phyloP scores from a whole-genome alignment of 768 basidiomycete species.

The Suillus spraguei region DNA sequence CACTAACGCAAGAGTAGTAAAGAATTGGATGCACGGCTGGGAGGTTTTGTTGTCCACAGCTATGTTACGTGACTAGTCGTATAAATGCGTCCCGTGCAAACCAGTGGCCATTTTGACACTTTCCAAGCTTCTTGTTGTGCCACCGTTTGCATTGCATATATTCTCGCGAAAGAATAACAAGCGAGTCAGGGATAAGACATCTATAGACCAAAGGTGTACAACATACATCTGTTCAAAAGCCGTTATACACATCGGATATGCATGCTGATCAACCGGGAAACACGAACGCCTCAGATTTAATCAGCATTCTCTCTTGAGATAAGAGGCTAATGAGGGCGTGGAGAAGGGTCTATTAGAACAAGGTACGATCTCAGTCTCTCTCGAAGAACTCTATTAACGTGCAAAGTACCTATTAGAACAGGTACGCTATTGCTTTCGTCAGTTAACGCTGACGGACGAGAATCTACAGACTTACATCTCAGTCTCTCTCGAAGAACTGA shows the following conservation, averaged over 20 bases:
- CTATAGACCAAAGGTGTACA: neutral
- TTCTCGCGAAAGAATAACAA: neutral
- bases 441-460: too few species aligned
- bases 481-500: too few species aligned
- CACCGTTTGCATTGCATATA: neutral
- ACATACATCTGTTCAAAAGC: neutral
- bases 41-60: neutral
- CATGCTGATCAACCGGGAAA: neutral
- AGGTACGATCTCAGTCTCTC: too few species aligned
- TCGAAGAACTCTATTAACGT: too few species aligned
- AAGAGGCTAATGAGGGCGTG: too few species aligned
- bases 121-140: neutral
- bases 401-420: too few species aligned
- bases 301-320: too few species aligned
- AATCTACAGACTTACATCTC: too few species aligned
- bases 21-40: neutral
- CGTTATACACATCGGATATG: conserved; percentile 1
- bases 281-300: neutral
- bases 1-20: neutral
- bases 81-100: neutral
- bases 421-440: too few species aligned
- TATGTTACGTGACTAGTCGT: neutral
- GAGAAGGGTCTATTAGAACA: too few species aligned
- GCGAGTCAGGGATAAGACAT: neutral
- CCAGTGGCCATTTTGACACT: neutral